These are phyloP conservation scores for Suillus bovinus DNA, from an alignment of 768 basidiomycete genomes.

Conservation along the genomic window DNA sequence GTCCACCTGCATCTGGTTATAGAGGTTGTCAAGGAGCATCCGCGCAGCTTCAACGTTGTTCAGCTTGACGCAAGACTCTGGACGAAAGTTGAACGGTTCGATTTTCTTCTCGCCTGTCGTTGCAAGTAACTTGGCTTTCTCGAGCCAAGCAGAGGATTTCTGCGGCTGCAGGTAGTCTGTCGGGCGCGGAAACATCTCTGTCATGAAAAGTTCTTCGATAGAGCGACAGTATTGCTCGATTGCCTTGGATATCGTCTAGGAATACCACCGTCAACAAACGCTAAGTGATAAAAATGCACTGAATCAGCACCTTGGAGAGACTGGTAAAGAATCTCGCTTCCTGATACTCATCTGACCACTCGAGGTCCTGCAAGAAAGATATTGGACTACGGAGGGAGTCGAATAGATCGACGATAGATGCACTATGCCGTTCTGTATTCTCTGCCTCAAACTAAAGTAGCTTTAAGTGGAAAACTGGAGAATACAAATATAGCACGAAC, in stretches of 20 bases:
- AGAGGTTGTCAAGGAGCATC: conserved; percentile 90
- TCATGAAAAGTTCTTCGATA: conserved; percentile 86
- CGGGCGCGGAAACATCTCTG: conserved; percentile 92
- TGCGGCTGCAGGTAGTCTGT: conserved; percentile 79
- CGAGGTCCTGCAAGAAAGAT: conserved; percentile 81
- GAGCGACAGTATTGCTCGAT: conserved; percentile 89
- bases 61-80: conserved; percentile 94
- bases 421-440: conserved; percentile 81
- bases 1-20: conserved; percentile 89
- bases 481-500: conserved; percentile 37
- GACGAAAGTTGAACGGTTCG: conserved; percentile 92
- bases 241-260: conserved; percentile 86
- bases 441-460: conserved; percentile 71
- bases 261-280: conserved; percentile 9
- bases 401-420: conserved; percentile 97
- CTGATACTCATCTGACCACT: conserved; percentile 92
- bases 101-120: conserved; percentile 84
- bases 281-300: neutral
- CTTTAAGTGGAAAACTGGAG: conserved; percentile 8
- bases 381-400: conserved; percentile 91
- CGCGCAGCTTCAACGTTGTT: conserved; percentile 96
- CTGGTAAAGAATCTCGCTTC: conserved; percentile 88
- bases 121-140: conserved; percentile 79
- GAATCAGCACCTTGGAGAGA: conserved; percentile 70
- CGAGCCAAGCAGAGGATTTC: conserved; percentile 86